A percentile compares a stretch with the other conserved stretches of the same genome.
phyloP scores from a whole-genome alignment of 208 protist genomes.

The Phytomonas sp. region DNA sequence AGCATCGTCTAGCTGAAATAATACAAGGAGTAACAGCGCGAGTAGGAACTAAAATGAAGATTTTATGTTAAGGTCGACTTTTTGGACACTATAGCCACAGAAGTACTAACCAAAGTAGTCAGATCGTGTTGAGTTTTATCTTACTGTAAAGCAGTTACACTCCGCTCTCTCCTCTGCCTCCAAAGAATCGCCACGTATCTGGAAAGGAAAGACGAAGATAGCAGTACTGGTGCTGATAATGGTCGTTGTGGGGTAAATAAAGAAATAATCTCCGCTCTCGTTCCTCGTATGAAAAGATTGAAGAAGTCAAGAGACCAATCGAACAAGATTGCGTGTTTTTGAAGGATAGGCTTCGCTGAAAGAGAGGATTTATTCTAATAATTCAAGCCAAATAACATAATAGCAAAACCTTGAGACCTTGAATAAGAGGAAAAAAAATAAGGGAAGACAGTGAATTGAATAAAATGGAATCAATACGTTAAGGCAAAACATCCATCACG shows the following conservation, averaged over 20 bases:
- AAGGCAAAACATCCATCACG: not conserved
- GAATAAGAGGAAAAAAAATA: conserved; percentile 14
- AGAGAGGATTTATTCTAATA: conserved; percentile 10
- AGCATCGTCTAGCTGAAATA: not conserved
- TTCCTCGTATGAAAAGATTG: conserved; percentile 1
- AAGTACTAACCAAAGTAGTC: not conserved
- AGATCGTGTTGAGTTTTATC: not conserved
- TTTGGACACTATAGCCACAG: not conserved
- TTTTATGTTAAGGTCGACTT: not conserved
- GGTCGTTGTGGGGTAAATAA: not conserved
- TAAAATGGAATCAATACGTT: not conserved
- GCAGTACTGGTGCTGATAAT: not conserved
- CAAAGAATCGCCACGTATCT: not conserved
- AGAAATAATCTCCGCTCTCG: not conserved
- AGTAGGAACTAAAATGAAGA: not conserved
- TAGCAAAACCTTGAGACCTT: not conserved
- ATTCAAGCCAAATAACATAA: not conserved
- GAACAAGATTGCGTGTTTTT: not conserved
- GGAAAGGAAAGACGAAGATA: not conserved
- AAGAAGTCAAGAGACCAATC: not conserved
- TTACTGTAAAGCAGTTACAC: not conserved
- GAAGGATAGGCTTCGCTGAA: not conserved
- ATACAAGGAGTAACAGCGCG: not conserved
- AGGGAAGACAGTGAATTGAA: conserved; percentile 6
- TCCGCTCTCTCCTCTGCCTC: not conserved